Base-by-base conservation (phyloP, 345 rosid species). In the Melaleuca alternifolia region DNA sequence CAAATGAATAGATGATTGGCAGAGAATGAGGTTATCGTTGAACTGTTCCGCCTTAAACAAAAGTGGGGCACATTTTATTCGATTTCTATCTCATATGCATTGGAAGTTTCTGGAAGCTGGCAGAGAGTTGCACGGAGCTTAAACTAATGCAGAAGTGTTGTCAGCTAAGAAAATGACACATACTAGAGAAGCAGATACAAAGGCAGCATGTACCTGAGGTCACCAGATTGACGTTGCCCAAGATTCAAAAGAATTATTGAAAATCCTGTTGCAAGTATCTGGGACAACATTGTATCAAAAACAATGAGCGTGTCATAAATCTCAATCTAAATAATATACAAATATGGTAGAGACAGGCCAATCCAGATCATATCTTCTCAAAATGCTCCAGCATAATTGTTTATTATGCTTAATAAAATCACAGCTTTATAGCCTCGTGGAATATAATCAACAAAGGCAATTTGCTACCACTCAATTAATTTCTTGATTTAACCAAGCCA, bases 261-360 rank as follows among this genome's bases (percentile, higher is more conserved):
- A 88, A 96, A 96, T 85, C 97, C 99, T 33, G 98, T 95, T 76
- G 91, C 97, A 50, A 95, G 93, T 91, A 96, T 90, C 98, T 96
- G 95, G 86, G n/a, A 62, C 54, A 52, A 85, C 54, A 61, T 51
- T 21, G 28, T 16, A 59, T 33, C 41, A n/a, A 62, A 61, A 48
- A 24, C 14, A 5, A 41, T 28, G 53, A 24, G 86, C 15, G 50
- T 13, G 28, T n/a, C 24, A 61, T 21, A 28, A 50, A 83, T 30
- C 23, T 53, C 41, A 82, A 53, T 41, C 44, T 33, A 33, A 83
- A 30, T 10, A 20, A 71, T 18, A 10, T 71, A 37, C 18, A 37
- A 71, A 71, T 71, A 41, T 33, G 26, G 48, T 37, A 71, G 24
- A 71, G 48, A 44, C 62, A 83, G 85, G 44, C 46, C 85, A 83